Conservation (phyloP, 495 filamentous ascomycete genomes). For the Bathelium albidoporum region DNA sequence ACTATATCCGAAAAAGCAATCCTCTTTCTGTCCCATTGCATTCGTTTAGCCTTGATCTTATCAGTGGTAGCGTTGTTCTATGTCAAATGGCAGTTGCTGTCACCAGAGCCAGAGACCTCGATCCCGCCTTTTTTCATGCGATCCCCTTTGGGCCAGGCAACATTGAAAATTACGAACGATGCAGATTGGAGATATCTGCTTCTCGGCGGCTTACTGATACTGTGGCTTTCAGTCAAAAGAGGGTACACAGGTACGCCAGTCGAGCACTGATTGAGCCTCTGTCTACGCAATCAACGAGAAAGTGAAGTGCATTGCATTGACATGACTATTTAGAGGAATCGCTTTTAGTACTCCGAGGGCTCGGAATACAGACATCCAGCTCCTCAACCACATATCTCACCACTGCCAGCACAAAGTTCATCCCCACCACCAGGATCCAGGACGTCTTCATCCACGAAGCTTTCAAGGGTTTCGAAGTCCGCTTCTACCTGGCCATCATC, state of each 20-base stretch:
- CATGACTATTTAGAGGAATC: slow-evolving; percentile 51
- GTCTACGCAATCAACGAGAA: no score
- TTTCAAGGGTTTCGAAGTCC: slow-evolving; percentile 84
- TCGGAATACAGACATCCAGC: slow-evolving; percentile 84
- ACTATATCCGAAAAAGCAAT: slow-evolving; percentile 13
- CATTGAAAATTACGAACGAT: background rate
- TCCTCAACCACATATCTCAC: slow-evolving; percentile 53
- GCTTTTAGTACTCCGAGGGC: slow-evolving; percentile 73
- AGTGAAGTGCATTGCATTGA: background rate
- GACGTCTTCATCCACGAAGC: slow-evolving; percentile 95
- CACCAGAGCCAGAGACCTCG: background rate
- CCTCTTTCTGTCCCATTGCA: slow-evolving; percentile 12
- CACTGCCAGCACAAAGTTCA: slow-evolving; percentile 68
- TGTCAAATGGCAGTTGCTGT: background rate
- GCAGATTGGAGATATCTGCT: slow-evolving; percentile 19
- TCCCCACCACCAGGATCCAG: slow-evolving; percentile 81
- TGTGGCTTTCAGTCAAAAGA: slow-evolving; percentile 16
- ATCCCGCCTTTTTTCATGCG: background rate
- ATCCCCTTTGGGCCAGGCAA: background rate
- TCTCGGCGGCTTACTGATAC: slow-evolving; percentile 7
- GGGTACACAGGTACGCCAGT: slow-evolving; percentile 21
- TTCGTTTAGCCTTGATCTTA: background rate
- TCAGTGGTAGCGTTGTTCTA: background rate
- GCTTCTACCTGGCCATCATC: slow-evolving; percentile 80
- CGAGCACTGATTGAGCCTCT: background rate